A percentile compares a stretch with the other conserved stretches of the same genome.
These are phyloP conservation scores for Phytophthora cactorum DNA, from an alignment of 352 stramenopile genomes.

Conservation along the genomic window DNA sequence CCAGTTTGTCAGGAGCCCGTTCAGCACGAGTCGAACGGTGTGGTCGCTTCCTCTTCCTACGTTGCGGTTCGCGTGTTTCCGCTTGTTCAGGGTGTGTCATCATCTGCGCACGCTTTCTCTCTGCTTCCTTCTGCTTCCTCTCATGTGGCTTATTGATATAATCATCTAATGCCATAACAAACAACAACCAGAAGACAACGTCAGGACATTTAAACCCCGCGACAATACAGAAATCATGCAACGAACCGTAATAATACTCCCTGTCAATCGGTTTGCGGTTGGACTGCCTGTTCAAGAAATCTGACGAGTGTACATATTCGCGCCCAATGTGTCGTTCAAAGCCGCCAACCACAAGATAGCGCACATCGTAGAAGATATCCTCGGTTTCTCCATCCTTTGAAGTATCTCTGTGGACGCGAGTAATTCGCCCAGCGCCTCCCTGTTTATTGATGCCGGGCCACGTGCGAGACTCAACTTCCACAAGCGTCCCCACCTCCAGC, in stretches of 20 bases:
- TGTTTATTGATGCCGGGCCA: conserved; percentile 91
- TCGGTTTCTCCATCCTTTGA: conserved; percentile 19
- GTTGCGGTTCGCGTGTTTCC: neutral
- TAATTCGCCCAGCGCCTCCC: conserved; percentile 70
- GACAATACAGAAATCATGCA: neutral
- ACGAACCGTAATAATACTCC: conserved; percentile 73
- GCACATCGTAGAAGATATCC: conserved; percentile 80
- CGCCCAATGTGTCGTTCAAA: conserved; percentile 78
- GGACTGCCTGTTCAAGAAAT: conserved; percentile 45
- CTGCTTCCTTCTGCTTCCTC: conserved; percentile 29
- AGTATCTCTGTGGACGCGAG: conserved; percentile 45
- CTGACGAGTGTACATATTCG: conserved; percentile 66
- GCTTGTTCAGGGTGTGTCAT: conserved; percentile 4
- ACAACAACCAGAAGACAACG: neutral
- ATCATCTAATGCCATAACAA: conserved; percentile 43
- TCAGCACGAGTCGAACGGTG: conserved; percentile 4
- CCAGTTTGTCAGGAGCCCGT: neutral
- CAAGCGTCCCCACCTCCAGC: conserved; percentile 50
- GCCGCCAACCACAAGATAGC: conserved; percentile 82
- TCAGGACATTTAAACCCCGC: neutral
- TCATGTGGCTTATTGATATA: conserved; percentile 54
- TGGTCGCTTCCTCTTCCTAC: conserved; percentile 28
- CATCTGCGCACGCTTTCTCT: conserved; percentile 12
- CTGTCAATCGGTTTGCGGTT: conserved; percentile 48
- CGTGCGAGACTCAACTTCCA: conserved; percentile 76